Evolutionary conservation across 495 filamentous ascomycete species (phyloP).

Genomic region (Trichoderma virens): DNA sequence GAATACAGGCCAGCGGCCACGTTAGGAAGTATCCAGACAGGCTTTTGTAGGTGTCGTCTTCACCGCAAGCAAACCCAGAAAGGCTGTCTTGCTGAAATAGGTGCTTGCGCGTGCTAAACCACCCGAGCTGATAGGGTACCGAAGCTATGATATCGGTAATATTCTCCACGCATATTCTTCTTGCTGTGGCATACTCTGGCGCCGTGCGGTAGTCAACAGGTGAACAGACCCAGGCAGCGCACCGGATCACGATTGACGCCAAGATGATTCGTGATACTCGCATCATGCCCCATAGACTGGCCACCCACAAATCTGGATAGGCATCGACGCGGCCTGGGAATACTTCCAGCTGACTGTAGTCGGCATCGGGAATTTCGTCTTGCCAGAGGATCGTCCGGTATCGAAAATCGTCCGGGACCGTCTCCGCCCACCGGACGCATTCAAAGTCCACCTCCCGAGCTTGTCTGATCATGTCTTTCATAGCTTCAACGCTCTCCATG

Average conservation of each 20-base stretch:
- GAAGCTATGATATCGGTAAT: conserved; percentile 44
- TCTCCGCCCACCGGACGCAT: conserved; percentile 33
- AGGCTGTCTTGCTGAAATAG: conserved; percentile 15
- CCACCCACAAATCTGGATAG: conserved; percentile 44
- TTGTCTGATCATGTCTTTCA: conserved; percentile 33
- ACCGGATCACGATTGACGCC: conserved; percentile 36
- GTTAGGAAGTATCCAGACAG: conserved; percentile 41
- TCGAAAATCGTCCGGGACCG: conserved; percentile 31
- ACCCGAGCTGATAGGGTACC: conserved; percentile 46
- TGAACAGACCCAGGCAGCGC: conserved; percentile 42
- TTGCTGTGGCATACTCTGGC: conserved; percentile 40
- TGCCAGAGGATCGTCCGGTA: conserved; percentile 39
- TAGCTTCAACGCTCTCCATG: conserved; percentile 29
- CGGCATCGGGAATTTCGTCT: conserved; percentile 27
- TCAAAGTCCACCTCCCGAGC: conserved; percentile 37
- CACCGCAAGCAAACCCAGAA: conserved; percentile 30
- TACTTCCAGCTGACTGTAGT: conserved; percentile 35
- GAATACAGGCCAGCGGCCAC: conserved; percentile 34
- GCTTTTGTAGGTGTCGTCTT: conserved; percentile 30
- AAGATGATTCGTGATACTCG: conserved; percentile 39
- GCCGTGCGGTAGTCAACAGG: conserved; percentile 47
- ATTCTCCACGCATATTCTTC: conserved; percentile 30
- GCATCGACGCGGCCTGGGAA: conserved; percentile 45
- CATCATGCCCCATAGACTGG: conserved; percentile 39
- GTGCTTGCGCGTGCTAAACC: conserved; percentile 26